Conservation (phyloP, 1,284 basidiomycete species). For the Trametes versicolor region DNA sequence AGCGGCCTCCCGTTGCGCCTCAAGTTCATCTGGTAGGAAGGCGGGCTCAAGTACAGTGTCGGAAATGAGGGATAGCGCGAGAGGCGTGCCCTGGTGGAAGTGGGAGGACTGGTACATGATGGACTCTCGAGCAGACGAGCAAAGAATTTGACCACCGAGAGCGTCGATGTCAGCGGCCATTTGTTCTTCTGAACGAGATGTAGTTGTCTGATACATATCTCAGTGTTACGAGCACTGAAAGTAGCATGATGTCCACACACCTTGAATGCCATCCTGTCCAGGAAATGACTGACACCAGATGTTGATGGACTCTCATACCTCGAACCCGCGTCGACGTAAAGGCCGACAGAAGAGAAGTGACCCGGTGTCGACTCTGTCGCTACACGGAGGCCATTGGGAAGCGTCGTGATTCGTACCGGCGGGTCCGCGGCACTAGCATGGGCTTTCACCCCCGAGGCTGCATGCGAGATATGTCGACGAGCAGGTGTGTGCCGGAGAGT, state of each 20-base stretch:
- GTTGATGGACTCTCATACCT: conserved; percentile 87
- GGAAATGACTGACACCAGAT: conserved; percentile 89
- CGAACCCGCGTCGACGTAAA: conserved; percentile 94
- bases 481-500: conserved; percentile 30
- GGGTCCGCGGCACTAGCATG: conserved; percentile 37
- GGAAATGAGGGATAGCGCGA: conserved; percentile 89
- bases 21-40: conserved; percentile 84
- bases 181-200: conserved; percentile 68
- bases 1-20: conserved; percentile 87
- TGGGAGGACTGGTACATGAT: conserved; percentile 99
- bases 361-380: conserved; percentile 93
- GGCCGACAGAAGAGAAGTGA: conserved; percentile 94
- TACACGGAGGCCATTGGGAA: conserved; percentile 93
- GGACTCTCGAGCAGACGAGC: conserved; percentile 91
- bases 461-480: conserved; percentile 11
- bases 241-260: conserved; percentile 52
- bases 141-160: conserved; percentile 93
- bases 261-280: conserved; percentile 98
- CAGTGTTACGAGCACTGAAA: conserved; percentile 2
- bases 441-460: conserved; percentile 11
- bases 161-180: conserved; percentile 88
- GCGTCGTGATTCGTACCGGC: conserved; percentile 76
- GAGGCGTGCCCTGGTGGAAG: conserved; percentile 85
- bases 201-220: conserved; percentile 59
- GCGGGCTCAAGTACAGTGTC: conserved; percentile 90